These are phyloP conservation scores for Clonostachys rhizophaga DNA, from an alignment of 2,329 filamentous ascomycete genomes.

Conservation along the genomic window DNA sequence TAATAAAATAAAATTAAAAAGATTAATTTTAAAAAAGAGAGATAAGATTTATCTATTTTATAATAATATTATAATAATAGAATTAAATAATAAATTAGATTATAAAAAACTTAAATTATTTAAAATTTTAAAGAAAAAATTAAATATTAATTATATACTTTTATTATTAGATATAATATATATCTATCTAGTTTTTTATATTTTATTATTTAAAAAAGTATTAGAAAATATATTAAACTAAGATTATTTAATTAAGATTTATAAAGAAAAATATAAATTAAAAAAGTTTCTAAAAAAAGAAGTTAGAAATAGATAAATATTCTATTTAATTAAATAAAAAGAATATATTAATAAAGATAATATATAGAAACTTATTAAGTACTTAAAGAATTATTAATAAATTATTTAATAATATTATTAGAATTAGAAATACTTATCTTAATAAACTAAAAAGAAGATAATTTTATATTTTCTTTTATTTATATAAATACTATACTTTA, in stretches of 20 bases:
- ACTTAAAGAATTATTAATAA: background rate
- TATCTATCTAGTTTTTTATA: too few relatives aligned
- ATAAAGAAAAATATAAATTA: background rate
- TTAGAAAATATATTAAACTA: constrained; percentile 2
- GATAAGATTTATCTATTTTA: constrained; percentile 5
- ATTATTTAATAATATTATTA: background rate
- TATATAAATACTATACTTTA: background rate
- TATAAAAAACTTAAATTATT: too few relatives aligned
- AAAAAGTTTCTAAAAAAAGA: background rate
- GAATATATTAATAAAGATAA: background rate
- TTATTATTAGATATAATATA: too few relatives aligned
- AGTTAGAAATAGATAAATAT: background rate
- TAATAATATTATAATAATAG: constrained; percentile 4
- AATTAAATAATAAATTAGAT: too few relatives aligned
- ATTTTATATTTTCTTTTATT: background rate
- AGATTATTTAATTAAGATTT: constrained; percentile 1
- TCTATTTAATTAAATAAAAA: background rate
- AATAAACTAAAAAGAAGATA: background rate
- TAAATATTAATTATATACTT: too few relatives aligned
- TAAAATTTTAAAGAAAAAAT: too few relatives aligned
- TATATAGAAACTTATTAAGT: background rate
- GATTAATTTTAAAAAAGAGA: constrained; percentile 3
- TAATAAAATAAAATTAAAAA: constrained; percentile 2
- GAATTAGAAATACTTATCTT: background rate
- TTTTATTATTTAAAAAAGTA: too few relatives aligned